phyloP scores from a whole-genome alignment of 2,329 filamentous ascomycete species.

The Gremmenia infestans region DNA sequence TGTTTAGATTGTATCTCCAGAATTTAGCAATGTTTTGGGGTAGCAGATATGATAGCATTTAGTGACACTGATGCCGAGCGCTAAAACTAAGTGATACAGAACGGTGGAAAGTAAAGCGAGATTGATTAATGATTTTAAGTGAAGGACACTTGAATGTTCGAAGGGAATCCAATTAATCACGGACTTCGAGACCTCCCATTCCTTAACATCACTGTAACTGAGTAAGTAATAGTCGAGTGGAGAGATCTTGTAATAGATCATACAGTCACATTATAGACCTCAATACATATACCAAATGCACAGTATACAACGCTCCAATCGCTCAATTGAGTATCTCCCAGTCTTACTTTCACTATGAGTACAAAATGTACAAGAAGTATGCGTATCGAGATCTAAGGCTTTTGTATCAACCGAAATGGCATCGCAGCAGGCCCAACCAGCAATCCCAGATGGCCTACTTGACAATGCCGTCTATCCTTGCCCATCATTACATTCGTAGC shows the following conservation, averaged over 20 bases:
- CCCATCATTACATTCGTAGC: constrained; percentile 24
- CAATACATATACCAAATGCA: not conserved
- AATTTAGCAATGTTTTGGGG: no score
- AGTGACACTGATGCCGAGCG: not conserved
- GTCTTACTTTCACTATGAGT: constrained; percentile 30
- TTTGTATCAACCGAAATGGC: constrained; percentile 27
- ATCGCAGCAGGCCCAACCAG: constrained; percentile 19
- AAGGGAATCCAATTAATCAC: no score
- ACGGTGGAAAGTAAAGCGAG: not conserved
- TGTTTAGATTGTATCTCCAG: no score
- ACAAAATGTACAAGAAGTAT: constrained; percentile 34
- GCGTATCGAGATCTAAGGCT: constrained; percentile 31
- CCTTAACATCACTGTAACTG: no score
- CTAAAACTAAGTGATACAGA: not conserved
- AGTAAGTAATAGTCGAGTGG: no score
- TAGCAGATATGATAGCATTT: not conserved
- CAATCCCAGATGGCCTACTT: constrained; percentile 9
- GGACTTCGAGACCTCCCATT: no score
- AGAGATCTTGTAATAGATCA: no score
- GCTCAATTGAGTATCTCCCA: constrained; percentile 6
- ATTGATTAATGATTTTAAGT: not conserved
- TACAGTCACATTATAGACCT: not conserved
- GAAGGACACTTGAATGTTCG: no score
- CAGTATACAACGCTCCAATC: not conserved
- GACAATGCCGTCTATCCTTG: constrained; percentile 22